A percentile compares a stretch with the other conserved stretches of the same genome.
Conservation (phyloP, 1,139 yeast genomes). For the Schwanniomyces etchellsii region DNA sequence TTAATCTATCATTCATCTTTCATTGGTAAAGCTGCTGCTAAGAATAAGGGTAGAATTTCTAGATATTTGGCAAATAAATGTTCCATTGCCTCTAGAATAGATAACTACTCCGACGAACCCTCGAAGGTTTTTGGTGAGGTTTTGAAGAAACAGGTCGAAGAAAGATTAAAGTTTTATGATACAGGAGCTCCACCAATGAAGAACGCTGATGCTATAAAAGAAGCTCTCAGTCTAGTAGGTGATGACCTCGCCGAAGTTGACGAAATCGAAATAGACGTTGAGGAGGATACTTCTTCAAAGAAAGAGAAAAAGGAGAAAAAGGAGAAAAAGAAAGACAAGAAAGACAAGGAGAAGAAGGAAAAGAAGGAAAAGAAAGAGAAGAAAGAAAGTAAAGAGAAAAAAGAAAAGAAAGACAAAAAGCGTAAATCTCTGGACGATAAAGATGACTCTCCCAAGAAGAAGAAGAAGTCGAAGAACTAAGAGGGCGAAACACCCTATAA, state of each 20-base stretch:
- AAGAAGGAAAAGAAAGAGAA: conserved; percentile 50
- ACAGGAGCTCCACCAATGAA: conserved; percentile 97
- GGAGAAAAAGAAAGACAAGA: conserved; percentile 47
- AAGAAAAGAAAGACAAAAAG: conserved; percentile 47
- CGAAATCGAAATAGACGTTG: conserved; percentile 21
- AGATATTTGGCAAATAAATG: conserved; percentile 98
- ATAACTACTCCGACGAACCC: conserved; percentile 87
- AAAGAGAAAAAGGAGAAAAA: conserved; percentile 36
- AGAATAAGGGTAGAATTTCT: conserved; percentile 98
- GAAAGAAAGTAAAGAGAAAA: conserved; percentile 52
- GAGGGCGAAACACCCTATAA: too few relatives aligned
- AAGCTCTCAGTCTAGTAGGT: conserved; percentile 66
- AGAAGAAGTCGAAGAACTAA: conserved; percentile 49
- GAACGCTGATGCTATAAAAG: conserved; percentile 89
- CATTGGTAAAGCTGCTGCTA: conserved; percentile 96
- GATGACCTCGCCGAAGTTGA: conserved; percentile 17
- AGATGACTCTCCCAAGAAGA: conserved; percentile 38
- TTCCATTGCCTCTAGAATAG: conserved; percentile 97
- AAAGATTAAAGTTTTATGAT: conserved; percentile 91
- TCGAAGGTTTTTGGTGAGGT: conserved; percentile 83
- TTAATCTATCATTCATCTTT: conserved; percentile 93
- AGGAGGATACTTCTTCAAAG: conserved; percentile 36
- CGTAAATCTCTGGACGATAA: conserved; percentile 51
- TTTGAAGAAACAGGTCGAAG: conserved; percentile 95
- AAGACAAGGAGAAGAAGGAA: conserved; percentile 42